Evolutionary conservation across 2,329 filamentous ascomycete genomes (phyloP), one percentile per base, ranked within the genome.

Genomic region (Penicillium sp.): DNA sequence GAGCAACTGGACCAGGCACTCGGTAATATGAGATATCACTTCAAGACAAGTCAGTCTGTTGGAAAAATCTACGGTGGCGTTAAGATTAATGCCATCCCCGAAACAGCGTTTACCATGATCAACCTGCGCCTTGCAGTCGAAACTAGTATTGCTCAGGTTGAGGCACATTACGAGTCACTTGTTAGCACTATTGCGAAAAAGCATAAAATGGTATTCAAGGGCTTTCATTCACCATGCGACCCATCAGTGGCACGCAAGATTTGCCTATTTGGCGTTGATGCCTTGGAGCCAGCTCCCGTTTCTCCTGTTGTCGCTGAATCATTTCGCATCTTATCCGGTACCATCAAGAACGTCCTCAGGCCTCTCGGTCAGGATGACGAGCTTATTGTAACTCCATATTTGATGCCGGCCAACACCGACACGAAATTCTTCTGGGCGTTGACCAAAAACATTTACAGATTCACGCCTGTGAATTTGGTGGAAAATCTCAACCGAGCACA

Each of bases 81-180:
- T 47, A 84, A 84, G 66, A 78, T 80, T 59, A 84, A 84, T 57
- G 81, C 81, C 5, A 74, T 84, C 43, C 82, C 82, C 0, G 81
- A 84, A 66, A 77, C 77, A 46, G 76, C 81, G 43, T 75, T 69
- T 4, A 75, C 79, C 0, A 74, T 77, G 1, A 74, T 84, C 42
- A 84, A 84, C 64, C 80, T 83, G 67, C 81, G 82, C 7, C 76
- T 84, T 33, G 81, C 80, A n/a, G 73, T 81, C n/a, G 80, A 82
- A 58, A 76, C 81, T 60, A 75, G 75, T 1, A 76, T 79, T 3
- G 66, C 76, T 11, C 66, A 72, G 23, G 71, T 82, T 2, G 76
- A 75, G 59, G 65, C 72, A 26, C 79, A 80, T 42, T 71, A 82
- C 8, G 60, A 78, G 3, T 64, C 74, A n/a, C 68, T 80, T 38